Evolutionary conservation across 805 yeast species (phyloP), one percentile per base, ranked within the genome.

Genomic region (Barnettozyma pratensis): DNA sequence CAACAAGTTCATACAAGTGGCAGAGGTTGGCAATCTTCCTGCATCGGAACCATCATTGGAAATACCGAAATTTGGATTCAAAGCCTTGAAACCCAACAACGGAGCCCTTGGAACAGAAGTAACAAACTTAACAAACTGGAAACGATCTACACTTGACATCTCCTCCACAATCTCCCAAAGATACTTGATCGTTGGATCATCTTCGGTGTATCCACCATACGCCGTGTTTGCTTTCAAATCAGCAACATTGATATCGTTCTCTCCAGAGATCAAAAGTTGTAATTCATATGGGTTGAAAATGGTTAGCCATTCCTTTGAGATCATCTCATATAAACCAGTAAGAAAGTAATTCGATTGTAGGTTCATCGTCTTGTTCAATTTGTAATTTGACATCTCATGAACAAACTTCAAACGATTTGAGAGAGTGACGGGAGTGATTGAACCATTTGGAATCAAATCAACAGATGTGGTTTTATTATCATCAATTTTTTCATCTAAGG

Each of bases 71-170:
- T 71, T 73, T 0, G 99, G 99, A 31, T 68, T 70, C 42, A 89
- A 71, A 4, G 83, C 79, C 11, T 76, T 73, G 62, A 94, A 92
- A 0, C 99, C 99, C 28, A 88, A 73, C 38, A 94, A 70, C 1
- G 99, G 99, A 0, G 96, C 96, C 51, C 91, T 76, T 1, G 96
- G 84, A 1, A 89, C 96, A 0, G 97, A 86, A 0, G 98, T 94
- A 29, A 88, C 97, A 69, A 92, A 94, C 62, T 87, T 87, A 29
- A 94, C 67, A 48, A 94, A 76, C 44, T 78, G 76, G 25, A 80
- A 72, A 52, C 80, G 73, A 48, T 89, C 87, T n/a, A 74, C 75
- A 3, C 76, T 69, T 2, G 73, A 62, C 74, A 89, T 77, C 51
- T 87, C 96, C 4, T 70, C 71, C 6, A 94, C 71, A 6, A 89